A percentile compares a stretch with the other conserved stretches of the same genome.
phyloP scores from a whole-genome alignment of 108 stramenopile genomes.

The Pinguiococcus pyrenoidosus region DNA sequence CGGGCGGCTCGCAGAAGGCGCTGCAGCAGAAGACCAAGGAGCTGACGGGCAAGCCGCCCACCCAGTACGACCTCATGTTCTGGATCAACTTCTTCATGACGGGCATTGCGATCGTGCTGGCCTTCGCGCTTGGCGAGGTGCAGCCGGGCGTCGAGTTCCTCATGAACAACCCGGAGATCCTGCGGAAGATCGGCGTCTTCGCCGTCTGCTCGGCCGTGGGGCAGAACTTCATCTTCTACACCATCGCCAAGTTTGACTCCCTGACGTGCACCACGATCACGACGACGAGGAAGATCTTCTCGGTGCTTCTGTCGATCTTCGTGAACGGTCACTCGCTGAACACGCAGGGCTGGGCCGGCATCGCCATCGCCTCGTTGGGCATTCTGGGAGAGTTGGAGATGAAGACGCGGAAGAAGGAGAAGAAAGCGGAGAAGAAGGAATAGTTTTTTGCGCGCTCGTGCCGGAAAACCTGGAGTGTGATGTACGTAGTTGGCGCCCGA shows the following conservation, averaged over 20 bases:
- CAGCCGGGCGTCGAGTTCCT: conserved; percentile 43
- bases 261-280: conserved; percentile 82
- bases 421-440: too few relatives aligned
- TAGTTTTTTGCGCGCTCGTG: too few relatives aligned
- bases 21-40: conserved; percentile 52
- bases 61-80: conserved; percentile 70
- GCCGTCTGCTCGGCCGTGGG: conserved; percentile 83
- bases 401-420: background rate
- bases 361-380: conserved; percentile 25
- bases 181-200: conserved; percentile 71
- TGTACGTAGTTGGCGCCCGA: too few relatives aligned
- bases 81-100: conserved; percentile 65
- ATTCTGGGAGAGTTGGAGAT: conserved; percentile 2
- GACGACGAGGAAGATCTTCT: conserved; percentile 95
- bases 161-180: conserved; percentile 50
- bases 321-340: conserved; percentile 73
- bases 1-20: conserved; percentile 41
- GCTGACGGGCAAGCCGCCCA: conserved; percentile 40
- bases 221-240: conserved; percentile 97
- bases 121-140: conserved; percentile 43
- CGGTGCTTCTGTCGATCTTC: conserved; percentile 71
- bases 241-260: conserved; percentile 87
- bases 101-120: conserved; percentile 38
- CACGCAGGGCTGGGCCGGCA: conserved; percentile 53
- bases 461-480: too few relatives aligned